phyloP scores from a whole-genome alignment of 2,329 filamentous ascomycete genomes.

The Pestalotiopsis sp. region DNA sequence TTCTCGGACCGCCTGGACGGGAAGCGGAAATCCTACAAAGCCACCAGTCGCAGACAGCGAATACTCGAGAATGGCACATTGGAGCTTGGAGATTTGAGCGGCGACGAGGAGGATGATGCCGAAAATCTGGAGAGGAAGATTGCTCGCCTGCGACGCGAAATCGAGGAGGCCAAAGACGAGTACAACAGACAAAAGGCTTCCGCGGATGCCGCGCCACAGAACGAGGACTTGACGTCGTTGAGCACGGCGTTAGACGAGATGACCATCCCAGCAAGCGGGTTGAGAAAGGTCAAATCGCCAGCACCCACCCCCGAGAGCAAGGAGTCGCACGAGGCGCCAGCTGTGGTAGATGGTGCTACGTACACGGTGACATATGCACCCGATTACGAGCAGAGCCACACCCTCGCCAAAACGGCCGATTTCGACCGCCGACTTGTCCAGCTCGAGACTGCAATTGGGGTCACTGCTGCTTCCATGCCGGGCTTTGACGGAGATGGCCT shows the following conservation, averaged over 20 bases:
- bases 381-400: constrained; percentile 68
- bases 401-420: constrained; percentile 79
- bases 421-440: constrained; percentile 82
- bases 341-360: constrained; percentile 43
- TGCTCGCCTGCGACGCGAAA: constrained; percentile 79
- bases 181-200: constrained; percentile 56
- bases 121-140: constrained; percentile 80
- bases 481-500: constrained; percentile 60
- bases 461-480: constrained; percentile 70
- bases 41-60: constrained; percentile 68
- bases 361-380: constrained; percentile 69
- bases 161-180: constrained; percentile 47
- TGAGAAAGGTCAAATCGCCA: neutral
- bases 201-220: constrained; percentile 41
- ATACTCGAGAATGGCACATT: constrained; percentile 65
- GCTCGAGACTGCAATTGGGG: constrained; percentile 80
- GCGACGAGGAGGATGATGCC: constrained; percentile 57
- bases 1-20: constrained; percentile 87
- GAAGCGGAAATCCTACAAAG: constrained; percentile 83
- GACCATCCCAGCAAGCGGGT: constrained; percentile 32
- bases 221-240: constrained; percentile 67
- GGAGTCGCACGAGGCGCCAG: constrained; percentile 11
- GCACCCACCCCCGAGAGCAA: neutral
- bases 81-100: constrained; percentile 74
- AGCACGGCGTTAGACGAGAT: constrained; percentile 74